phyloP scores from a whole-genome alignment of 768 basidiomycete species.

The Rhodotorula toruloides region DNA sequence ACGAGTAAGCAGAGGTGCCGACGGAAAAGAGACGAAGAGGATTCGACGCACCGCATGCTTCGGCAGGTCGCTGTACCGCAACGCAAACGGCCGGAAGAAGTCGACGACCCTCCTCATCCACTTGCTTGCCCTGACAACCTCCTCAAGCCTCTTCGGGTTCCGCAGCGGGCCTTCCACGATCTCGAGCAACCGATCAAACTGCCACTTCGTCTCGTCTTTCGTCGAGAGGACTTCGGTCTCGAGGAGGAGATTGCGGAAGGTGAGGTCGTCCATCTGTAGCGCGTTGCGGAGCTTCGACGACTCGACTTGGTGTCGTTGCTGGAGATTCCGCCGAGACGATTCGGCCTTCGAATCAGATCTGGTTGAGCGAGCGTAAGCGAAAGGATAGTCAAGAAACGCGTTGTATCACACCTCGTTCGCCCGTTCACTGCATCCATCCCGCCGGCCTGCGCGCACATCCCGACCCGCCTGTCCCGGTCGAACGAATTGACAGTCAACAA shows the following conservation, averaged over 20 bases:
- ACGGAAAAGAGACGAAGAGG: slow-evolving; percentile 1
- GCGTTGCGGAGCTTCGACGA: slow-evolving; percentile 81
- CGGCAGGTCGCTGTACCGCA: slow-evolving; percentile 74
- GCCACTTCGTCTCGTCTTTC: slow-evolving; percentile 88
- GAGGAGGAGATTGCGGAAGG: slow-evolving; percentile 75
- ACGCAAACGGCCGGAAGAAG: slow-evolving; percentile 86
- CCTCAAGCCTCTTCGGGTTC: slow-evolving; percentile 86
- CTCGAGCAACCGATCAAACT: slow-evolving; percentile 79
- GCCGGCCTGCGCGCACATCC: too few relatives aligned
- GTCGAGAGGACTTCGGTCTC: slow-evolving; percentile 72
- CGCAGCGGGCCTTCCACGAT: slow-evolving; percentile 86
- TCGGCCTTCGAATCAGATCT: slow-evolving; percentile 62
- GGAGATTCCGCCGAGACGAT: slow-evolving; percentile 53
- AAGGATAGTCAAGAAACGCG: too few relatives aligned
- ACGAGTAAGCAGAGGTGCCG: too few relatives aligned
- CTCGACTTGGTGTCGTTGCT: slow-evolving; percentile 68
- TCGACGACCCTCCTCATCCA: slow-evolving; percentile 85
- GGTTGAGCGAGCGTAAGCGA: too few relatives aligned
- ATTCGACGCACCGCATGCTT: slow-evolving; percentile 56
- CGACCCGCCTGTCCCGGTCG: too few relatives aligned
- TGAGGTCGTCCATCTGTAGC: slow-evolving; percentile 91
- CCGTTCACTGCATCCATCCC: too few relatives aligned
- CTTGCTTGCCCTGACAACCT: slow-evolving; percentile 81
- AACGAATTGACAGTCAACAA: slow-evolving; percentile 85
- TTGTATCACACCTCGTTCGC: too few relatives aligned